Evolutionary conservation across 768 basidiomycete species (phyloP), one percentile per base, ranked within the genome.

Genomic region (Austroboletus festivus): DNA sequence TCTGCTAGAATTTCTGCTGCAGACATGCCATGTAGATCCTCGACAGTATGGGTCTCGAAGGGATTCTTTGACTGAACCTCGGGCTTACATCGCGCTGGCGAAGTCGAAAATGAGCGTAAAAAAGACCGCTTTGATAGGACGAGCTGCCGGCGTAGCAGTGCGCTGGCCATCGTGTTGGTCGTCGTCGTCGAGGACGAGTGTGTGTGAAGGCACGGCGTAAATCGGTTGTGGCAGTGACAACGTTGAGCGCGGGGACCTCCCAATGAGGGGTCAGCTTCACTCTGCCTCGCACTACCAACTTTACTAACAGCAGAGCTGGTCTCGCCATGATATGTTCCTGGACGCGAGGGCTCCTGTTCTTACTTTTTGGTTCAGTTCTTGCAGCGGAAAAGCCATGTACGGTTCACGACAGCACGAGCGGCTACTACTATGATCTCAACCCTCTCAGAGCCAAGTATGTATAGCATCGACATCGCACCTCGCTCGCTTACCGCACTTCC

Each of bases 1-100:
- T 93, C 92, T 41, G 79, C 74, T 50, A 98, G 68, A 60, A 96
- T 87, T 50, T 95, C 85, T 10, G 81, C 70, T 1, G 91, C 88
- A 50, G 78, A 72, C 75, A 93, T 75, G 33, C 83, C 82, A 54
- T 93, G 90, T 47, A 93, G 68, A 70, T 92, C 92, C 68, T 93
- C 91, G 41, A 90, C 89, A 13, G 82, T 75, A 57, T 89, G 85
- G 42, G 81, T 81, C 44, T 85, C 82, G 59, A 82, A 80, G 2
- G 74, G 73, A 55, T 71, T 76, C 71, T 74, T 81, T 28, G 71
- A 60, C 47, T 65, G 59, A 11, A 28, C 7, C 28, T 58, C 46
- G 30, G 60, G 56, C 26, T 44, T 46, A 53, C 63, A 50, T 49
- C 65, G 44, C 42, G 62, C 31, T 4, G 52, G 10, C 3, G 62